Conservation (phyloP, 2,329 filamentous ascomycete species). For the Aschersonia sp. region DNA sequence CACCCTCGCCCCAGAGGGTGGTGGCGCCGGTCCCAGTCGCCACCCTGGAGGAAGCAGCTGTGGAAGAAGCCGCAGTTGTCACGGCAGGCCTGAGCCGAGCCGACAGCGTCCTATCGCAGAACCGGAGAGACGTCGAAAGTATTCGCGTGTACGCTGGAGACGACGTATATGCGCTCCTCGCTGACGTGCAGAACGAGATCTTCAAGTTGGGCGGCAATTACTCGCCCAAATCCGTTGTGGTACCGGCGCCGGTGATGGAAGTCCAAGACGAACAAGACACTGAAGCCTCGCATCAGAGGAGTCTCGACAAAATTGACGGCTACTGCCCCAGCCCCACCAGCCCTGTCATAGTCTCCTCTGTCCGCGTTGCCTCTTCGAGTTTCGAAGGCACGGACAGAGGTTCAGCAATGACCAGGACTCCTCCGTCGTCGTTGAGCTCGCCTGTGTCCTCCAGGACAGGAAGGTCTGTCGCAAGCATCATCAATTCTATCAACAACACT, state of each 20-base stretch:
- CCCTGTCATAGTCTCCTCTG: neutral
- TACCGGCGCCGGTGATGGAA: neutral
- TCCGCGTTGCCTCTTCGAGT: neutral
- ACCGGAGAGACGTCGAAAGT: conserved; percentile 39
- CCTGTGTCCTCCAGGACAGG: too few species aligned
- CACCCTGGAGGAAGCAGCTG: conserved; percentile 35
- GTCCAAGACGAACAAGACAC: neutral
- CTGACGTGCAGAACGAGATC: conserved; percentile 44
- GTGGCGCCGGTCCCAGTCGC: conserved; percentile 40
- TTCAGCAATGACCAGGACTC: too few species aligned
- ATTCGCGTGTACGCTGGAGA: conserved; percentile 55
- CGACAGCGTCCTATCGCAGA: conserved; percentile 10
- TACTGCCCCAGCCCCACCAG: conserved; percentile 4
- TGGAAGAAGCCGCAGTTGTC: conserved; percentile 23
- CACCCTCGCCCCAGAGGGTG: conserved; percentile 35
- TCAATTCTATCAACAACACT: too few species aligned
- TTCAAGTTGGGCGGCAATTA: conserved; percentile 17
- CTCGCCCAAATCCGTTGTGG: neutral
- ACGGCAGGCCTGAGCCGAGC: conserved; percentile 11
- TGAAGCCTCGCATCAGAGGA: conserved; percentile 31
- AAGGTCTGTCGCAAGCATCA: too few species aligned
- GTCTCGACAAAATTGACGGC: conserved; percentile 34
- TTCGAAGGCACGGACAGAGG: too few species aligned
- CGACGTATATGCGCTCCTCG: conserved; percentile 51
- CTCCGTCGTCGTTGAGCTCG: too few species aligned